Conservation (phyloP, 192 early-diverging fungal species). For the Coemansia sp. region DNA sequence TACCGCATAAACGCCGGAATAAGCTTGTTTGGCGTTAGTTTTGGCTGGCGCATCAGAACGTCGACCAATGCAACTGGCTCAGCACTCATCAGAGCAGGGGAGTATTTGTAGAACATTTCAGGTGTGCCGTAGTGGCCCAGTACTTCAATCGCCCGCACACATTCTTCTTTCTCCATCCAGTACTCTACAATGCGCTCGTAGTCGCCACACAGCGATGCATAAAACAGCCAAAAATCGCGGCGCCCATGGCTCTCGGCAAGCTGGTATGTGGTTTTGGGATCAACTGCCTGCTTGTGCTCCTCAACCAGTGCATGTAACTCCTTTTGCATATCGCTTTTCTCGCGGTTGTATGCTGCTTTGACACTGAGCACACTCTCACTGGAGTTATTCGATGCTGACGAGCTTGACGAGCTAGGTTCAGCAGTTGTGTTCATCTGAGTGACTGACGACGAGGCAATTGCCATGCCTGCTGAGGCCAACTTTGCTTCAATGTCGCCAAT, state of each 20-base stretch:
- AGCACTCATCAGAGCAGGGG: slow-evolving; percentile 81
- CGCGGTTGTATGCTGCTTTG: slow-evolving; percentile 45
- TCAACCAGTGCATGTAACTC: slow-evolving; percentile 76
- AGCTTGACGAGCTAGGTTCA: neutral
- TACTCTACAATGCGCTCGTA: slow-evolving; percentile 83
- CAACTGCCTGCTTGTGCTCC: slow-evolving; percentile 63
- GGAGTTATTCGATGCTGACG: neutral
- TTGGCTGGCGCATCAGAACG: slow-evolving; percentile 81
- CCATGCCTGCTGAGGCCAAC: slow-evolving; percentile 34
- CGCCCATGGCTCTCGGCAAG: slow-evolving; percentile 86
- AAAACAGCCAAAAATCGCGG: slow-evolving; percentile 76
- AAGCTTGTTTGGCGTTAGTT: slow-evolving; percentile 78
- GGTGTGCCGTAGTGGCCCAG: slow-evolving; percentile 77
- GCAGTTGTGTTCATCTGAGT: slow-evolving; percentile 1
- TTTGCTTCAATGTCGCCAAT: slow-evolving; percentile 68
- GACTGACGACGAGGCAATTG: slow-evolving; percentile 5
- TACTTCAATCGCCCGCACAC: slow-evolving; percentile 71
- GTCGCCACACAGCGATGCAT: slow-evolving; percentile 81
- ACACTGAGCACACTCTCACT: neutral
- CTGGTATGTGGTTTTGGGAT: slow-evolving; percentile 73
- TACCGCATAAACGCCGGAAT: slow-evolving; percentile 89
- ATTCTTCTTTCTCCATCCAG: slow-evolving; percentile 79
- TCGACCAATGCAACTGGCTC: slow-evolving; percentile 83
- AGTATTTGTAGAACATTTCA: slow-evolving; percentile 87
- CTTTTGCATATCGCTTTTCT: slow-evolving; percentile 60